Percentiles rank a stretch among this genome's conserved stretches.
These are phyloP conservation scores for Aureoboletus auriporus DNA, from an alignment of 768 basidiomycete genomes.

Conservation along the genomic window DNA sequence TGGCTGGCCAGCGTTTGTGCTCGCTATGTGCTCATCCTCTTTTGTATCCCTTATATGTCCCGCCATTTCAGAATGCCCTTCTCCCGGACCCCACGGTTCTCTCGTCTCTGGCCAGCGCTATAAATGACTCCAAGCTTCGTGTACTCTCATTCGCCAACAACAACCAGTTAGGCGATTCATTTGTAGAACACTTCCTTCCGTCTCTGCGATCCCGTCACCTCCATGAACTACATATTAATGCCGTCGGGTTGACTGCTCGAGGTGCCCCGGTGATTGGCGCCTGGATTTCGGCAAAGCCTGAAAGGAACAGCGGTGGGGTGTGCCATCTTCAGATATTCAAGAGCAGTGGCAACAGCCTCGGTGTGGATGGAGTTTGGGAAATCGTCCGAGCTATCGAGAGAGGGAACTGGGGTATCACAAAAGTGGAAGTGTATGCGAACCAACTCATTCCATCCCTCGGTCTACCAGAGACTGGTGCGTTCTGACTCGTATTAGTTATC, in stretches of 20 bases:
- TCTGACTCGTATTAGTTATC: constrained; percentile 6
- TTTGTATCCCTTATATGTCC: constrained; percentile 2
- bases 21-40: background rate
- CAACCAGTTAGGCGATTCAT: constrained; percentile 42
- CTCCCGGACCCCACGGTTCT: constrained; percentile 34
- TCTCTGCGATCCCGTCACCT: constrained; percentile 44
- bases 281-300: constrained; percentile 44
- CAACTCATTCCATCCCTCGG: constrained; percentile 18
- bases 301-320: constrained; percentile 7
- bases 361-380: constrained; percentile 40
- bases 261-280: constrained; percentile 42
- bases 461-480: constrained; percentile 6
- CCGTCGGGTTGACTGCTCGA: constrained; percentile 40
- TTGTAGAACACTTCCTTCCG: constrained; percentile 48
- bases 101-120: constrained; percentile 40
- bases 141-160: constrained; percentile 52
- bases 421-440: constrained; percentile 50
- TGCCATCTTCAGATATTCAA: constrained; percentile 48
- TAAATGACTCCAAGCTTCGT: constrained; percentile 52
- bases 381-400: constrained; percentile 46
- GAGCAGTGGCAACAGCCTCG: constrained; percentile 57
- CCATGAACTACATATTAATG: constrained; percentile 50
- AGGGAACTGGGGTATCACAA: constrained; percentile 47
- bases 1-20: constrained; percentile 53
- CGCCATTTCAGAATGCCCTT: constrained; percentile 38